phyloP scores from a whole-genome alignment of 1,284 basidiomycete species.

The Pseudomicrostroma phylloplanum region DNA sequence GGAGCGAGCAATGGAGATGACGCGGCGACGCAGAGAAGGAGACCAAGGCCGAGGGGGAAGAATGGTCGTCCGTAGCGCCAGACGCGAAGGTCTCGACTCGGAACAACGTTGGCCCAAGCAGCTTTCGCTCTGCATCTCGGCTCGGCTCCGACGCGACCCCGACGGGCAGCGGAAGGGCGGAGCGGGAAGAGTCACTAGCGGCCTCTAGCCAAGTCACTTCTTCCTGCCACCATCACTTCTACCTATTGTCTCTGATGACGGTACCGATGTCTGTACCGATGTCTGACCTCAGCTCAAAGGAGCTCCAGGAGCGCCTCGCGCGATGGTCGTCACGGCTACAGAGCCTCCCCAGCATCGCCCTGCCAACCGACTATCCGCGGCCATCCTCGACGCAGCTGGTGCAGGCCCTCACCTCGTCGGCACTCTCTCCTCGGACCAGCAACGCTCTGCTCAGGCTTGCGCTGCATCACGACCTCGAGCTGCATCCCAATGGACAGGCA shows the following conservation, averaged over 20 bases:
- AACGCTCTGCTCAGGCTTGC: conserved; percentile 43
- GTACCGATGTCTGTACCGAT: no score
- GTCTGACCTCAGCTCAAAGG: neutral
- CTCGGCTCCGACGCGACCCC: neutral
- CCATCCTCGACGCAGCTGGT: conserved; percentile 55
- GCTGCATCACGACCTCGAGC: conserved; percentile 71
- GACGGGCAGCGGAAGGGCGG: no score
- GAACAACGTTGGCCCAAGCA: neutral
- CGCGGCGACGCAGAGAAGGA: no score
- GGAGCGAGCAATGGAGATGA: neutral
- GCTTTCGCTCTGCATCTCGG: neutral
- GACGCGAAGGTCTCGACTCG: neutral
- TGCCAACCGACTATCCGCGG: conserved; percentile 94
- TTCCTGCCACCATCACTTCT: no score
- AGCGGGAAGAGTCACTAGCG: no score
- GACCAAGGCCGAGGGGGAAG: no score
- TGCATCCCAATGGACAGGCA: conserved; percentile 58
- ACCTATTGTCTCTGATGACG: no score
- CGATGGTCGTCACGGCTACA: conserved; percentile 52
- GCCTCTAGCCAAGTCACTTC: no score
- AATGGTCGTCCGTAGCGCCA: neutral
- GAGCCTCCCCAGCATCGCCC: conserved; percentile 75
- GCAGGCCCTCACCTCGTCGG: conserved; percentile 39
- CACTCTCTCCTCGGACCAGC: conserved; percentile 28
- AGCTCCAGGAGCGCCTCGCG: conserved; percentile 25